phyloP scores from a whole-genome alignment of 352 stramenopile species.

The Globisporangium heterothallicum region DNA sequence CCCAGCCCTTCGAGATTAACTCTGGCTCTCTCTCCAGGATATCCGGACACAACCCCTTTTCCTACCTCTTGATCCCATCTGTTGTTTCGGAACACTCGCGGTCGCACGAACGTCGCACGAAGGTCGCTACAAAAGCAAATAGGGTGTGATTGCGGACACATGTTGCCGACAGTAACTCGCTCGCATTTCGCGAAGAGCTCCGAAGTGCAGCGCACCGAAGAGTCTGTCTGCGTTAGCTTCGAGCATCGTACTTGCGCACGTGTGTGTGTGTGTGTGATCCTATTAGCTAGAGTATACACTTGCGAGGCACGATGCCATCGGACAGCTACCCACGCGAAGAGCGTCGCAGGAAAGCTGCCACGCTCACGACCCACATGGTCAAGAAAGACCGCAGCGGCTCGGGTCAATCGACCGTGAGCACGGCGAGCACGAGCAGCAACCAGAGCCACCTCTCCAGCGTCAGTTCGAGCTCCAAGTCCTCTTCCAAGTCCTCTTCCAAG shows the following conservation, averaged over 20 bases:
- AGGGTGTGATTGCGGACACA: no score
- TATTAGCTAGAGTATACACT: no score
- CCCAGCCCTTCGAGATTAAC: no score
- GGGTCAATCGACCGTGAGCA: slow-evolving; percentile 5
- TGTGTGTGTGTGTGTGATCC: neutral
- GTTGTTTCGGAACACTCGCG: neutral
- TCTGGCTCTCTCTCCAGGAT: no score
- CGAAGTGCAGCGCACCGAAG: neutral
- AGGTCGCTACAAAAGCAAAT: no score
- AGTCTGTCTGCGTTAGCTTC: neutral
- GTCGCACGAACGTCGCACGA: neutral
- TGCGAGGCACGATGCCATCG: slow-evolving; percentile 1
- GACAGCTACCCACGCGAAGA: slow-evolving; percentile 7
- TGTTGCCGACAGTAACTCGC: neutral
- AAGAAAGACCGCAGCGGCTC: slow-evolving; percentile 3
- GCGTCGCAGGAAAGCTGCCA: slow-evolving; percentile 1
- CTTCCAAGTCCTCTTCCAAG: neutral
- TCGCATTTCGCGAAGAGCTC: neutral
- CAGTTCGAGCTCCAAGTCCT: neutral
- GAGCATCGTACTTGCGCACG: neutral
- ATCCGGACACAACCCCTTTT: no score
- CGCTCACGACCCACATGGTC: neutral
- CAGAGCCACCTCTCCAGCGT: no score
- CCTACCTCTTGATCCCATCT: neutral
- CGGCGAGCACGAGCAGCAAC: slow-evolving; percentile 3